A percentile compares a stretch with the other conserved stretches of the same genome.
Evolutionary conservation across 306 rosid species (phyloP).

Genomic region (Begonia loranthoides): DNA sequence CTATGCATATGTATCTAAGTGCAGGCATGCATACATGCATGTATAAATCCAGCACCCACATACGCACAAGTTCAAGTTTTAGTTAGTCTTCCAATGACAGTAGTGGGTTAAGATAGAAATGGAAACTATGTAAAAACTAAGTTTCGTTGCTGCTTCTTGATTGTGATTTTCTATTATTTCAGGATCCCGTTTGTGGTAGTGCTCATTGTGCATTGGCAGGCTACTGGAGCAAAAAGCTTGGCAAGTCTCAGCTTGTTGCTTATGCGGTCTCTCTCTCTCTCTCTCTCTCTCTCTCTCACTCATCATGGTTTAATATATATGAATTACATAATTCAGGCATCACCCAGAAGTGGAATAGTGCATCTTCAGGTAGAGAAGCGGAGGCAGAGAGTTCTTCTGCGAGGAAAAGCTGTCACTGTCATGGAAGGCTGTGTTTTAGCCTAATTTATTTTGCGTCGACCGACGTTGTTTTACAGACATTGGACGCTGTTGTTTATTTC

Average conservation of each 20-base stretch:
- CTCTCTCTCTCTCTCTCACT: slow-evolving; percentile 3
- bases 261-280: slow-evolving; percentile 29
- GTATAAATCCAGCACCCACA: too few relatives aligned
- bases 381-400: slow-evolving; percentile 49
- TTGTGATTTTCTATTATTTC: not conserved
- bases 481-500: not conserved
- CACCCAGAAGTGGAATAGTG: slow-evolving; percentile 57
- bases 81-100: too few relatives aligned
- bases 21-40: too few relatives aligned
- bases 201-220: slow-evolving; percentile 59
- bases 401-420: slow-evolving; percentile 54
- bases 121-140: too few relatives aligned
- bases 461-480: not conserved
- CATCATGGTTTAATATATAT: not conserved
- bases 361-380: slow-evolving; percentile 42
- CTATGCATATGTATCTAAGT: too few relatives aligned
- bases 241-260: slow-evolving; percentile 51
- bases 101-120: too few relatives aligned
- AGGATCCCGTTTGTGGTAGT: slow-evolving; percentile 65
- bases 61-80: too few relatives aligned
- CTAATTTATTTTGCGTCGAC: slow-evolving; percentile 5
- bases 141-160: too few relatives aligned
- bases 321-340: slow-evolving; percentile 34
- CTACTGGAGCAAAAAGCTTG: slow-evolving; percentile 58
- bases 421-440: slow-evolving; percentile 56